Evolutionary conservation across 805 yeast species (phyloP), one percentile per base, ranked within the genome.

Genomic region (Saturnispora bothae): DNA sequence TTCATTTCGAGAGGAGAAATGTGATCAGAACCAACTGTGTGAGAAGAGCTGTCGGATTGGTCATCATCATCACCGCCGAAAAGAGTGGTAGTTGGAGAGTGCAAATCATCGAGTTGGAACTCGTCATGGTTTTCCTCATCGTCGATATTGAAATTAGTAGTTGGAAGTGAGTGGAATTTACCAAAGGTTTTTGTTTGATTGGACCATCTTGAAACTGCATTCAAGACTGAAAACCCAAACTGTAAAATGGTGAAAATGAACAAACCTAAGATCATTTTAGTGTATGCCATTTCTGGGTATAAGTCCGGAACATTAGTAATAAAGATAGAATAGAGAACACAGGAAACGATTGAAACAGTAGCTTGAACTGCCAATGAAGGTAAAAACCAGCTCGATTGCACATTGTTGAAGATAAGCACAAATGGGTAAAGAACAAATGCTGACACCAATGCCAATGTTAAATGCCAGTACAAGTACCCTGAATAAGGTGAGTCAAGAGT

Each of bases 201-300:
- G 4, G 68, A 59, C 69, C 70, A 65, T 42, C 57, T 61, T 15
- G 69, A 59, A 3, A 74, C 68, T 9, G 64, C 57, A 34, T 65
- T 59, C 25, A 80, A 50, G 5, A 77, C 47, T 0, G 85, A 78
- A 14, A 73, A 52, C 10, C 64, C 43, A 51, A 69, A 72, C 46
- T 83, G 95, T 2, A 64, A 57, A 2, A 68, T 41, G 2, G 76
- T 57, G 9, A 75, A 56, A 35, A 78, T 53, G 9, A 79, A 57
- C 42, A 85, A 58, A 9, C 82, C 69, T 52, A 71, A 62, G 18
- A 81, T 69, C 74, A 83, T 75, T 49, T 68, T 71, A 12, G 72
- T 60, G 57, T 86, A 86, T 1, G 81, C 78, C 53, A 83, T 83
- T 29, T 69, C 65, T 1, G 95, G 95, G 54, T 84, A 89, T 49